phyloP scores from a whole-genome alignment of 1,284 basidiomycete genomes.

The Athelia sp. region DNA sequence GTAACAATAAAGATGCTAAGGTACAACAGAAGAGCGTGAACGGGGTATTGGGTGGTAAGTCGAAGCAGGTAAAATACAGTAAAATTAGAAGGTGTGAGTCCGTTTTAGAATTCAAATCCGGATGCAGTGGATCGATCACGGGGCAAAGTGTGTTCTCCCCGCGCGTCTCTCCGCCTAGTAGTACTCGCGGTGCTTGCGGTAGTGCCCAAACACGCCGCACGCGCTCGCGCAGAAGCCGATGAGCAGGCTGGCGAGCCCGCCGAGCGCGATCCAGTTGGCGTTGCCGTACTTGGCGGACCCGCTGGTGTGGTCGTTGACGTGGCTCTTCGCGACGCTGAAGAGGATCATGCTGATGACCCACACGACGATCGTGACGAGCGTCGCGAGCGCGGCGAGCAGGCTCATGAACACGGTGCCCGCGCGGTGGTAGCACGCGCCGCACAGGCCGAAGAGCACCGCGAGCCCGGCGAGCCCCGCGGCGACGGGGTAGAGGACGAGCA shows the following conservation, averaged over 20 bases:
- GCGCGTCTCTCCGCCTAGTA: conserved; percentile 1
- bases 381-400: conserved; percentile 57
- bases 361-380: conserved; percentile 58
- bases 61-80: no score
- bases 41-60: no score
- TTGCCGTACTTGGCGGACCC: conserved; percentile 63
- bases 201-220: conserved; percentile 67
- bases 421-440: conserved; percentile 58
- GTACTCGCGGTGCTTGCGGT: conserved; percentile 34
- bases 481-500: conserved; percentile 75
- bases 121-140: no score
- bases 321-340: conserved; percentile 64
- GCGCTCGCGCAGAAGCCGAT: conserved; percentile 61
- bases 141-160: no score
- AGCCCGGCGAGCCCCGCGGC: conserved; percentile 68
- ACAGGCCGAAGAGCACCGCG: conserved; percentile 70
- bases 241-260: conserved; percentile 60
- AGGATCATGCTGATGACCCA: conserved; percentile 79
- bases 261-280: conserved; percentile 75
- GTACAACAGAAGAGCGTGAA: no score
- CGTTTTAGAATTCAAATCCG: no score
- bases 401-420: conserved; percentile 73
- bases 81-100: no score
- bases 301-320: conserved; percentile 39
- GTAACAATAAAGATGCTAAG: no score